Evolutionary conservation across 306 rosid species (phyloP).

Genomic region (Dryas alaskensis): DNA sequence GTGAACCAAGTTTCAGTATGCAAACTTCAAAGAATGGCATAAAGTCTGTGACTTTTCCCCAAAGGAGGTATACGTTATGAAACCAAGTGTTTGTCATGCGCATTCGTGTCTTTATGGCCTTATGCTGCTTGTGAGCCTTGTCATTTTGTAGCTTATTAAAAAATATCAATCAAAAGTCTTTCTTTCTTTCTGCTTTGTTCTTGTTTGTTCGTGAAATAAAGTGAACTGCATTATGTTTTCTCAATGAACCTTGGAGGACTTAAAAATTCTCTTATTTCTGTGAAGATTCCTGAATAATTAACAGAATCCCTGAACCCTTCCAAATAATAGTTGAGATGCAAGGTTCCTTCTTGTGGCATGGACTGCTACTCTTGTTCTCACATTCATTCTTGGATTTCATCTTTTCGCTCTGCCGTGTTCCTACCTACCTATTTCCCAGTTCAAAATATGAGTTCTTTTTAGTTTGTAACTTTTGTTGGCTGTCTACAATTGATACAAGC

Average conservation of each 20-base stretch:
- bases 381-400: neutral
- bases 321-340: neutral
- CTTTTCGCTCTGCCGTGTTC: neutral
- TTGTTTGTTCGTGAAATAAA: neutral
- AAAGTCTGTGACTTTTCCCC: constrained; percentile 42
- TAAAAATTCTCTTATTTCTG: neutral
- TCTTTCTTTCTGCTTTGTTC: neutral
- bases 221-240: neutral
- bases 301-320: neutral
- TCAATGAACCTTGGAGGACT: neutral
- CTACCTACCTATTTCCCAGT: neutral
- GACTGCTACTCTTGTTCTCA: neutral
- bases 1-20: constrained; percentile 34
- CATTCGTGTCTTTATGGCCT: neutral
- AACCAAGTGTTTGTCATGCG: neutral
- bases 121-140: neutral
- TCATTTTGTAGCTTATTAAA: neutral
- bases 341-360: neutral
- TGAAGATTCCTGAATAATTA: neutral
- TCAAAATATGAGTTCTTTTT: neutral
- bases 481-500: constrained; percentile 1
- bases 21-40: constrained; percentile 31
- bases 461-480: neutral
- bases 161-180: neutral
- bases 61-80: constrained; percentile 37